Percentiles rank a stretch among this genome's conserved stretches.
phyloP scores from a whole-genome alignment of 2,329 filamentous ascomycete genomes.

The Pseudocercospora ulei region DNA sequence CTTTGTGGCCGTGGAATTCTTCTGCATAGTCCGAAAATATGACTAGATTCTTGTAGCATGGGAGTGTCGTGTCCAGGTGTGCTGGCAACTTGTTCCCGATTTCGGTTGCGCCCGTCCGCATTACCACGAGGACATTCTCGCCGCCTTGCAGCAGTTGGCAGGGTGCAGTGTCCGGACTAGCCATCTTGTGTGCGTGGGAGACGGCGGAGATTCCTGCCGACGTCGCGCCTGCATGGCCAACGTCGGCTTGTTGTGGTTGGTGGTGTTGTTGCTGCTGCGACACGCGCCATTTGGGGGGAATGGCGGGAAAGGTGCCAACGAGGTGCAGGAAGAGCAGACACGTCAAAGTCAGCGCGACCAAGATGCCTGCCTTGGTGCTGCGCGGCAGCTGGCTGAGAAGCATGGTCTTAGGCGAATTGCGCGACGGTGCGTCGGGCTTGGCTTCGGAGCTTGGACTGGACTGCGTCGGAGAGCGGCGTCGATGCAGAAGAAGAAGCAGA shows the following conservation, averaged over 20 bases:
- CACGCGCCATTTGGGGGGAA: conserved; percentile 9
- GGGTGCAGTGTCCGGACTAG: conserved; percentile 11
- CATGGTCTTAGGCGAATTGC: conserved; percentile 4
- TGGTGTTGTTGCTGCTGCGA: not conserved
- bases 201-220: conserved; percentile 1
- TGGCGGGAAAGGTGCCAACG: conserved; percentile 3
- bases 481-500: not conserved
- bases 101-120: conserved; percentile 52
- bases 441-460: not conserved
- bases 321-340: conserved; percentile 12
- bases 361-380: conserved; percentile 11
- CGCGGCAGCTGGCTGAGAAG: conserved; percentile 14
- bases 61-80: conserved; percentile 47
- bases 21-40: conserved; percentile 53
- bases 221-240: not conserved
- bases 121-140: conserved; percentile 47
- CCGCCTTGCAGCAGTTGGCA: conserved; percentile 29
- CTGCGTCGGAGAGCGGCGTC: not conserved
- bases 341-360: conserved; percentile 7
- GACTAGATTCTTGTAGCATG: conserved; percentile 47
- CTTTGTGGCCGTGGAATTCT: conserved; percentile 40
- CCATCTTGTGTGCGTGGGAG: conserved; percentile 4
- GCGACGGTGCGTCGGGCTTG: conserved; percentile 1
- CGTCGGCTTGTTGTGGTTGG: not conserved
- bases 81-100: conserved; percentile 47